Percentiles rank a stretch among this genome's conserved stretches.
Evolutionary conservation across 1,139 yeast genomes (phyloP).

Genomic region (Protomyces pachydermus): DNA sequence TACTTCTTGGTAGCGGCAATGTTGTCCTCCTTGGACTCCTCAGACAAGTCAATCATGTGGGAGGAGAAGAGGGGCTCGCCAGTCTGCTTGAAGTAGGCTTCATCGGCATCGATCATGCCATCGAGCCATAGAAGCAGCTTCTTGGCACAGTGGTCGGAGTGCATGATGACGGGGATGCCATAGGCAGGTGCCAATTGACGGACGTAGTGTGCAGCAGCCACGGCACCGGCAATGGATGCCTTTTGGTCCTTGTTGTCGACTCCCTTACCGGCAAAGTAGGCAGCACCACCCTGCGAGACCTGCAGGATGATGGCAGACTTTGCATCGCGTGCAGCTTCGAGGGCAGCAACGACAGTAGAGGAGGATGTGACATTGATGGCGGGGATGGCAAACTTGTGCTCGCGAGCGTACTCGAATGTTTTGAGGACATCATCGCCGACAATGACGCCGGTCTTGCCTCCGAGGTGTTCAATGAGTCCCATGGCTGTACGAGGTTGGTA

Average conservation of each 20-base stretch:
- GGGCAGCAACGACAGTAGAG: constrained; percentile 92
- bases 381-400: constrained; percentile 92
- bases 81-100: constrained; percentile 74
- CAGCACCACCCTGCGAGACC: constrained; percentile 99
- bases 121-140: constrained; percentile 98
- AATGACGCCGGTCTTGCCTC: constrained; percentile 65
- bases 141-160: constrained; percentile 99
- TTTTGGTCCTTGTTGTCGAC: constrained; percentile 86
- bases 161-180: constrained; percentile 94
- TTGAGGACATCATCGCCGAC: constrained; percentile 93
- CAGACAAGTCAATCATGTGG: constrained; percentile 97
- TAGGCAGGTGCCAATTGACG: constrained; percentile 94
- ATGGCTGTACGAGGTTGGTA: not conserved
- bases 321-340: constrained; percentile 97
- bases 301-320: constrained; percentile 95
- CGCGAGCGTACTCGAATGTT: constrained; percentile 89
- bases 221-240: constrained; percentile 90
- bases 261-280: constrained; percentile 79
- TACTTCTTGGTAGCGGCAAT: constrained; percentile 90
- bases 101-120: constrained; percentile 96
- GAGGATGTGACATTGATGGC: constrained; percentile 92
- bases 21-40: constrained; percentile 94
- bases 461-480: constrained; percentile 25
- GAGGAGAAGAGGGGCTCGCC: constrained; percentile 97
- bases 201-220: constrained; percentile 98